Evolutionary conservation across 1,284 basidiomycete genomes (phyloP).

Genomic region (Rhizoctonia solani): DNA sequence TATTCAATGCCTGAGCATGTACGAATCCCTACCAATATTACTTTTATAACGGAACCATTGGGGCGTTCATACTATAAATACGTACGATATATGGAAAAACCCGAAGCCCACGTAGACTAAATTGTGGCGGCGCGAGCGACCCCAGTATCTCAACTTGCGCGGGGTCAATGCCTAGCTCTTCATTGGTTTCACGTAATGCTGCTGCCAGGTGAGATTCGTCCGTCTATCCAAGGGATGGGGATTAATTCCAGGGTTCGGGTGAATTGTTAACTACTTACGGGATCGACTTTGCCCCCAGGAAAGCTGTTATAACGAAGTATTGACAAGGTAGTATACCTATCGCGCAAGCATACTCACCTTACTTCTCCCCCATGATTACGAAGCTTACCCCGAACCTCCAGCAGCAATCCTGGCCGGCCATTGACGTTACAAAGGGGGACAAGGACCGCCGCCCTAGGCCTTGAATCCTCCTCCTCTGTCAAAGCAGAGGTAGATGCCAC

Average conservation of each 20-base stretch:
- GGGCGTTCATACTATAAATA: slow-evolving; percentile 41
- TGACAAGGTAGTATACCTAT: neutral
- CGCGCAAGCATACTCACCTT: slow-evolving; percentile 55
- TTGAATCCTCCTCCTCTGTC: neutral
- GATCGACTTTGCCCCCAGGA: slow-evolving; percentile 74
- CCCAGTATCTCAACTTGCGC: slow-evolving; percentile 67
- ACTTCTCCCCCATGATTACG: slow-evolving; percentile 79
- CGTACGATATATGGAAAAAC: slow-evolving; percentile 78
- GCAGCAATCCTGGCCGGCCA: slow-evolving; percentile 63
- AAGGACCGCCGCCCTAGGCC: slow-evolving; percentile 61
- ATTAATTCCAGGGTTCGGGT: neutral
- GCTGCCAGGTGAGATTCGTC: slow-evolving; percentile 59
- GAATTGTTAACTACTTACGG: slow-evolving; percentile 48
- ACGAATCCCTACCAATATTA: slow-evolving; percentile 61
- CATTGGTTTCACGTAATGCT: slow-evolving; percentile 71
- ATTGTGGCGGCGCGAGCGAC: slow-evolving; percentile 62
- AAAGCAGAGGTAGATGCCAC: neutral
- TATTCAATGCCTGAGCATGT: slow-evolving; percentile 44
- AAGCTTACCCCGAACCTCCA: slow-evolving; percentile 70
- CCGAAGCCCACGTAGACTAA: slow-evolving; percentile 60
- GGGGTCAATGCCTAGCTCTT: slow-evolving; percentile 68
- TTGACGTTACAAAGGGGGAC: slow-evolving; percentile 75
- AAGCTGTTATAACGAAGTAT: slow-evolving; percentile 55
- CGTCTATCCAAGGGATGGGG: slow-evolving; percentile 48
- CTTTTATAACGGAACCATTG: too few species aligned